Conservation (phyloP, 1,284 basidiomycete species). For the Cutaneotrichosporon sp. region DNA sequence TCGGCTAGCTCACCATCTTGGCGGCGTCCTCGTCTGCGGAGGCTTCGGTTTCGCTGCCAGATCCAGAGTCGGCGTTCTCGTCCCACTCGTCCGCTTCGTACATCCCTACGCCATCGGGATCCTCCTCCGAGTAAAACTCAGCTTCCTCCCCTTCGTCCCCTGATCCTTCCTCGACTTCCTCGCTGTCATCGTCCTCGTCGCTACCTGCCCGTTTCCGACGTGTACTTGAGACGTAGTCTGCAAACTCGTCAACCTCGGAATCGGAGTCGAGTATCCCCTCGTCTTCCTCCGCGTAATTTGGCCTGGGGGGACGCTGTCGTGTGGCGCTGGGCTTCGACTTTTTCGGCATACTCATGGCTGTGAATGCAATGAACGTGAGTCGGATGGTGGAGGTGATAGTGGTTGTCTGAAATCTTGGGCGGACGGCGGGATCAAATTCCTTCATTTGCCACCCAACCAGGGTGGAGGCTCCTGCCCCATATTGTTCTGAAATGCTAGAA, state of each 20-base stretch:
- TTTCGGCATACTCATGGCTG: slow-evolving; percentile 24
- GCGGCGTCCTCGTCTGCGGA: slow-evolving; percentile 7
- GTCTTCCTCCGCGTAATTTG: slow-evolving; percentile 13
- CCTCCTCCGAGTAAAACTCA: slow-evolving; percentile 47
- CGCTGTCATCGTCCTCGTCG: slow-evolving; percentile 42
- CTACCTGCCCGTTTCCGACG: slow-evolving; percentile 41
- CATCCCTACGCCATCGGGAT: slow-evolving; percentile 32
- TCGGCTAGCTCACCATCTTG: not conserved
- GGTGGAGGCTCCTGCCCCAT: no score
- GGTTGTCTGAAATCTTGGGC: slow-evolving; percentile 1
- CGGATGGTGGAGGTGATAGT: not conserved
- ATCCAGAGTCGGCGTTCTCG: slow-evolving; percentile 25
- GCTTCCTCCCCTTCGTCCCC: slow-evolving; percentile 56
- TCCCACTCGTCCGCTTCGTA: slow-evolving; percentile 46
- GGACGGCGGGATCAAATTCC: not conserved
- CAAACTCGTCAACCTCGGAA: slow-evolving; percentile 46
- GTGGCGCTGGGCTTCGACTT: slow-evolving; percentile 15
- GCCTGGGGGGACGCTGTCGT: no score
- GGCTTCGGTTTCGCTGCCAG: slow-evolving; percentile 9
- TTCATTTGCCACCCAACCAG: slow-evolving; percentile 1
- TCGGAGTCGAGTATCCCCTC: slow-evolving; percentile 39
- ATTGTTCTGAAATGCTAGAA: no score
- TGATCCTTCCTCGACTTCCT: slow-evolving; percentile 26
- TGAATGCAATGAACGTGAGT: not conserved
- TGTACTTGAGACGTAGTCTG: slow-evolving; percentile 6